These are phyloP conservation scores for Macaranga tanarius DNA, from an alignment of 441 rosid species.

Conservation along the genomic window DNA sequence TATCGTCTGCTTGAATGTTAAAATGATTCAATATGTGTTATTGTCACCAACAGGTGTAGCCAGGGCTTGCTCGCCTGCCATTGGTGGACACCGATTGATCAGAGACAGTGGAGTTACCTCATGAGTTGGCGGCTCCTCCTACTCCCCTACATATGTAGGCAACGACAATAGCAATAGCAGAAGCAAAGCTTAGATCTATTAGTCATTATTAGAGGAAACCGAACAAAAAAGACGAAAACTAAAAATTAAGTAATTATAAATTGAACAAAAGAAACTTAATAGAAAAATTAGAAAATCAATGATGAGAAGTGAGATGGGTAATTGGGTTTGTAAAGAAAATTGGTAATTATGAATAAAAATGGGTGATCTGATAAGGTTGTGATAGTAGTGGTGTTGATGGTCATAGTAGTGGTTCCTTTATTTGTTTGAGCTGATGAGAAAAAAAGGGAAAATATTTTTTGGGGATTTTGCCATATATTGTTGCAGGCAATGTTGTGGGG, in stretches of 20 bases:
- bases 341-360: too few species aligned
- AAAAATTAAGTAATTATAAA: background rate
- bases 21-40: constrained; percentile 68
- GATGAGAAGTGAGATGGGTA: too few species aligned
- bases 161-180: background rate
- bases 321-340: too few species aligned
- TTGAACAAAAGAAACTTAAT: background rate
- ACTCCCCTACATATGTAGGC: constrained; percentile 36
- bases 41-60: constrained; percentile 73
- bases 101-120: constrained; percentile 55
- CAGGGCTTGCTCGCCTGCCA: constrained; percentile 65
- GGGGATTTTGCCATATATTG: too few species aligned
- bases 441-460: too few species aligned
- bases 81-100: constrained; percentile 88
- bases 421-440: too few species aligned
- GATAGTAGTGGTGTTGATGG: too few species aligned
- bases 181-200: constrained; percentile 50
- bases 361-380: too few species aligned
- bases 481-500: too few species aligned
- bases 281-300: too few species aligned
- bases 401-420: too few species aligned
- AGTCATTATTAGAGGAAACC: constrained; percentile 34
- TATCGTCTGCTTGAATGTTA: constrained; percentile 92
- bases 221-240: background rate
- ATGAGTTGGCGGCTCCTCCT: constrained; percentile 51